A percentile compares a stretch with the other conserved stretches of the same genome.
phyloP scores from a whole-genome alignment of 345 rosid species.

The Diplotaxis tenuifolia region DNA sequence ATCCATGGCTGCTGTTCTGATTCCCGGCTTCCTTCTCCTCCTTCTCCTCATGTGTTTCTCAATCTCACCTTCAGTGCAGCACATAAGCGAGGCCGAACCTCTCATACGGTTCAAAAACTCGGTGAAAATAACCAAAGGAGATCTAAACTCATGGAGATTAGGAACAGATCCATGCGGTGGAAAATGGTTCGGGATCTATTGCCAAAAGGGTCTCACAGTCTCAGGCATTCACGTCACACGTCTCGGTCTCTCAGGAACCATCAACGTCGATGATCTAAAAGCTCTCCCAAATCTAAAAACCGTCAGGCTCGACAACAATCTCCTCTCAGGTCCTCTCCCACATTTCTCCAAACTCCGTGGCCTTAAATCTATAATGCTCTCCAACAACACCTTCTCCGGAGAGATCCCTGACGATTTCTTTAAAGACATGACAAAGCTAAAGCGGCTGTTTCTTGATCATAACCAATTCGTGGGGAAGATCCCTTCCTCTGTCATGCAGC shows the following conservation, averaged over 20 bases:
- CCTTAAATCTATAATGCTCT: conserved; percentile 49
- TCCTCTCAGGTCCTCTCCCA: conserved; percentile 62
- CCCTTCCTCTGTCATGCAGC: conserved; percentile 47
- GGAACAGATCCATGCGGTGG: conserved; percentile 54
- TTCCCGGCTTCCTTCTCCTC: not conserved
- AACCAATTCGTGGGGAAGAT: conserved; percentile 58
- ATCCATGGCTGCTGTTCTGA: conserved; percentile 34
- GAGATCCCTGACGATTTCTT: conserved; percentile 55
- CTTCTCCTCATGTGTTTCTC: conserved; percentile 15
- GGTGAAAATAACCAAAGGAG: conserved; percentile 32
- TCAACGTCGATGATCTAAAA: conserved; percentile 49
- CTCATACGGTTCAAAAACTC: conserved; percentile 32
- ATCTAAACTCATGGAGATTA: conserved; percentile 55
- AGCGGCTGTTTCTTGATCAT: conserved; percentile 55
- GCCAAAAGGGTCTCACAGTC: conserved; percentile 44
- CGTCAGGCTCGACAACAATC: conserved; percentile 56
- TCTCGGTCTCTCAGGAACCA: conserved; percentile 53
- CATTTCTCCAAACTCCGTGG: conserved; percentile 49
- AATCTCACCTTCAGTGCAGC: conserved; percentile 33
- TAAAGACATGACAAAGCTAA: conserved; percentile 46
- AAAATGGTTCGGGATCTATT: conserved; percentile 63
- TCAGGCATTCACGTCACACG: conserved; percentile 57
- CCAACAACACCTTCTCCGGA: conserved; percentile 58
- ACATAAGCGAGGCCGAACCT: conserved; percentile 28
- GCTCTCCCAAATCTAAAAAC: conserved; percentile 46